A percentile compares a stretch with the other conserved stretches of the same genome.
Evolutionary conservation across 2,329 filamentous ascomycete species (phyloP).

Genomic region (Drechmeria coniospora): DNA sequence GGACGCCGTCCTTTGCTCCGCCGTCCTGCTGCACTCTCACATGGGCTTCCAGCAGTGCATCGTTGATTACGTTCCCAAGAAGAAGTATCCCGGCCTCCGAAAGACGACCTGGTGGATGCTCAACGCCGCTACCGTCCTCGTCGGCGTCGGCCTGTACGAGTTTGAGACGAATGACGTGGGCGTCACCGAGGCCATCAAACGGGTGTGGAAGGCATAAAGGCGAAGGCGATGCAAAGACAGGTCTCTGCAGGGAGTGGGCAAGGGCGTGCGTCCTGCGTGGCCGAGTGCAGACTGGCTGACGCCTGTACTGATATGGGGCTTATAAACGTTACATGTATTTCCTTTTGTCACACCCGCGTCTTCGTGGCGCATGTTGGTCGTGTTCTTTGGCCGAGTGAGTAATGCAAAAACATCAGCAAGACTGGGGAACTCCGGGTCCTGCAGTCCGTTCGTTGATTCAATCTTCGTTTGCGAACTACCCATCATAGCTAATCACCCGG

Average conservation of each 20-base stretch:
- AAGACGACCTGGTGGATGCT: constrained; percentile 62
- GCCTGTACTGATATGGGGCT: too few relatives aligned
- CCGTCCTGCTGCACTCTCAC: constrained; percentile 83
- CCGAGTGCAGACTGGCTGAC: too few relatives aligned
- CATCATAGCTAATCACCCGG: too few relatives aligned
- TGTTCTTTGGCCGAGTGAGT: too few relatives aligned
- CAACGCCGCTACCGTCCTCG: constrained; percentile 61
- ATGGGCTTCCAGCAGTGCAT: constrained; percentile 86
- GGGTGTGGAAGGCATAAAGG: constrained; percentile 68
- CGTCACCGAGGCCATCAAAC: constrained; percentile 74
- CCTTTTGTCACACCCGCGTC: too few relatives aligned
- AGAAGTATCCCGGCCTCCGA: constrained; percentile 51
- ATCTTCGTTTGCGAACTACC: too few relatives aligned
- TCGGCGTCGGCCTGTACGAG: constrained; percentile 84
- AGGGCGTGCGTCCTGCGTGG: background rate
- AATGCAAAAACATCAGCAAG: background rate
- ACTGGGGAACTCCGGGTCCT: background rate
- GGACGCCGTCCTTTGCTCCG: constrained; percentile 72
- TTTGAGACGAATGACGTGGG: constrained; percentile 99
- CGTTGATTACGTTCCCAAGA: constrained; percentile 76
- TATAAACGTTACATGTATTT: too few relatives aligned
- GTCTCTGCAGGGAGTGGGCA: background rate
- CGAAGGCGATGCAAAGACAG: background rate
- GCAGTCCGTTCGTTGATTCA: too few relatives aligned
- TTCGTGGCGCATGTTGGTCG: too few relatives aligned